phyloP scores from a whole-genome alignment of 2,329 filamentous ascomycete species.

The Rhinocladiella mackenziei region DNA sequence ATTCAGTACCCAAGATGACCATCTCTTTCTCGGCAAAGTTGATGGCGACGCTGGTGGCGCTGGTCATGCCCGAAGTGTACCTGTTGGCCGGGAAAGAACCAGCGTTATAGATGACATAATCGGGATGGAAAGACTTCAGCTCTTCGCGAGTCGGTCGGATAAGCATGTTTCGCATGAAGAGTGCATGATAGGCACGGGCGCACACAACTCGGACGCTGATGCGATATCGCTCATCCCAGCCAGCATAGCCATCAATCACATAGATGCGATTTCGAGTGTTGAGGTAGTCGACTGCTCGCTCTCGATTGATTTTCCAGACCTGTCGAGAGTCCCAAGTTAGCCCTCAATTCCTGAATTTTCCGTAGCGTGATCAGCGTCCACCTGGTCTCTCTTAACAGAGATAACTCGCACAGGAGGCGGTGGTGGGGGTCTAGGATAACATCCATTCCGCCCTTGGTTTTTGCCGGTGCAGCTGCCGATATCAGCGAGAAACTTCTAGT shows the following conservation, averaged over 20 bases:
- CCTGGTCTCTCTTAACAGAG: too few species aligned
- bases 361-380: not conserved
- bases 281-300: conserved; percentile 97
- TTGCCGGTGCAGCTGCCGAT: conserved; percentile 9
- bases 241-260: conserved; percentile 93
- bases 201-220: conserved; percentile 97
- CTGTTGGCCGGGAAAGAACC: conserved; percentile 98
- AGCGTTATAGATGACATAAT: conserved; percentile 99
- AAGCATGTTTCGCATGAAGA: conserved; percentile 99
- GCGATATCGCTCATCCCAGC: conserved; percentile 97
- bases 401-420: too few species aligned
- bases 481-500: not conserved
- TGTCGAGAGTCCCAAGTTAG: conserved; percentile 39
- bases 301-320: conserved; percentile 99
- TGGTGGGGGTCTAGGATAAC: too few species aligned
- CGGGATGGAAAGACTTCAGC: conserved; percentile 94
- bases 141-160: conserved; percentile 89
- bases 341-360: conserved; percentile 6
- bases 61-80: conserved; percentile 98
- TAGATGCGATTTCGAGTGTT: conserved; percentile 99
- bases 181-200: conserved; percentile 96
- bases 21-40: conserved; percentile 99
- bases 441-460: too few species aligned
- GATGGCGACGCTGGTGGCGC: conserved; percentile 93
- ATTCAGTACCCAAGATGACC: conserved; percentile 99